Conservation (phyloP, 169 alveolate genomes). For the Eimeria brunetti region DNA sequence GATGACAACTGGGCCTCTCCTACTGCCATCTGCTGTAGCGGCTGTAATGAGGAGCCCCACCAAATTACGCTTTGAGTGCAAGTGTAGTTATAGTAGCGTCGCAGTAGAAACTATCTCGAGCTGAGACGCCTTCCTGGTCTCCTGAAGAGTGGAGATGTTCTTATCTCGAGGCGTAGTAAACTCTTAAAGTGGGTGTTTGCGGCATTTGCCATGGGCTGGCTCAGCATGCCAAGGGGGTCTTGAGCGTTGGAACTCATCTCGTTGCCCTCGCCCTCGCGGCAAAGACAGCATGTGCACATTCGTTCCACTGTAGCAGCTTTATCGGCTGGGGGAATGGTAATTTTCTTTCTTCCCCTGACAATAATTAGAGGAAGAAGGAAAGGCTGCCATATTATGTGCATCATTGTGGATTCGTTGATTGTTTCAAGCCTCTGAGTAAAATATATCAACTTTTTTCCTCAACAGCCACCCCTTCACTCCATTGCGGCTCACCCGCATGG, state of each 20-base stretch:
- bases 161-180: not conserved
- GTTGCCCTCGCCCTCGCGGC: constrained; percentile 68
- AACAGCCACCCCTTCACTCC: constrained; percentile 25
- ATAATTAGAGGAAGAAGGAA: not conserved
- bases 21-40: constrained; percentile 65
- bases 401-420: constrained; percentile 3
- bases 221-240: constrained; percentile 23
- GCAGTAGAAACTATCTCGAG: constrained; percentile 13
- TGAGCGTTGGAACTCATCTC: constrained; percentile 31
- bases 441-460: not conserved
- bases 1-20: constrained; percentile 64
- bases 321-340: constrained; percentile 9
- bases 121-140: not conserved
- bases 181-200: not conserved
- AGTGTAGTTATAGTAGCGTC: constrained; percentile 13
- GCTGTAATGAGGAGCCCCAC: constrained; percentile 64
- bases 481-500: constrained; percentile 5
- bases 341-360: not conserved
- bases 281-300: constrained; percentile 16
- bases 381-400: not conserved
- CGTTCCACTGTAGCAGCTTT: not conserved
- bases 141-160: constrained; percentile 7
- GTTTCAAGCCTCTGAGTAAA: constrained; percentile 22
- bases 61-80: constrained; percentile 20
- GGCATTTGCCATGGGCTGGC: constrained; percentile 38